These are phyloP conservation scores for Microdochium nivale DNA, from an alignment of 2,329 filamentous ascomycete genomes.

Conservation along the genomic window DNA sequence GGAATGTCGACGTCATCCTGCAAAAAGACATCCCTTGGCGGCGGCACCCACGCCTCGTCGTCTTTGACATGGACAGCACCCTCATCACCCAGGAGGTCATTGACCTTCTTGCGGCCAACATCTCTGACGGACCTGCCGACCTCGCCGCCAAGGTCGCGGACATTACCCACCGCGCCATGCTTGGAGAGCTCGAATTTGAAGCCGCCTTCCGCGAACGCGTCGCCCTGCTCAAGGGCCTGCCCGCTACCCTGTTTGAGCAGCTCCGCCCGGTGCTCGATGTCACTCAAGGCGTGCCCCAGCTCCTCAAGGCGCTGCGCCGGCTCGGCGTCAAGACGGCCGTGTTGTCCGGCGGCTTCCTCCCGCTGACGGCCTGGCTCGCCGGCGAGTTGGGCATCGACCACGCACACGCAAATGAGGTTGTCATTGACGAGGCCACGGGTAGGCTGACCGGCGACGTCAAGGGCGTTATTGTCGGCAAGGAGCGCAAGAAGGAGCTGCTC, in stretches of 20 bases:
- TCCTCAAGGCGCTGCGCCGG: constrained; percentile 65
- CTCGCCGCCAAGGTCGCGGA: constrained; percentile 75
- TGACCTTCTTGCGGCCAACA: constrained; percentile 80
- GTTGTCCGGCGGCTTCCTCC: constrained; percentile 84
- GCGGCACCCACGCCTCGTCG: constrained; percentile 74
- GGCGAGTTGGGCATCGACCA: constrained; percentile 75
- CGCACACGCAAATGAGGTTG: constrained; percentile 79
- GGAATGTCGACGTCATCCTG: constrained; percentile 78
- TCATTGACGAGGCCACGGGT: constrained; percentile 43
- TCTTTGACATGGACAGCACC: constrained; percentile 99
- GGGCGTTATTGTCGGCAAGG: constrained; percentile 65
- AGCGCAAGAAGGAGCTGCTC: constrained; percentile 66
- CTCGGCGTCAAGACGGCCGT: constrained; percentile 85
- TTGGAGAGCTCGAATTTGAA: constrained; percentile 89
- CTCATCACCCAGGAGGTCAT: constrained; percentile 97
- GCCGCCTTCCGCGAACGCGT: constrained; percentile 75
- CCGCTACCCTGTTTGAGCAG: constrained; percentile 68
- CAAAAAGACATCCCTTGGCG: constrained; percentile 67
- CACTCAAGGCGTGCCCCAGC: constrained; percentile 68
- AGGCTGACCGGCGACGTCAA: constrained; percentile 64
- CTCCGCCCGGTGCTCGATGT: constrained; percentile 69
- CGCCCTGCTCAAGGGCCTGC: constrained; percentile 70
- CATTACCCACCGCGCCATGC: constrained; percentile 92
- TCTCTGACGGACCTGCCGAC: constrained; percentile 59
- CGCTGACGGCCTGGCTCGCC: constrained; percentile 81